Conservation (phyloP, 2,329 filamentous ascomycete species). For the Aureobasidium mangrovei region DNA sequence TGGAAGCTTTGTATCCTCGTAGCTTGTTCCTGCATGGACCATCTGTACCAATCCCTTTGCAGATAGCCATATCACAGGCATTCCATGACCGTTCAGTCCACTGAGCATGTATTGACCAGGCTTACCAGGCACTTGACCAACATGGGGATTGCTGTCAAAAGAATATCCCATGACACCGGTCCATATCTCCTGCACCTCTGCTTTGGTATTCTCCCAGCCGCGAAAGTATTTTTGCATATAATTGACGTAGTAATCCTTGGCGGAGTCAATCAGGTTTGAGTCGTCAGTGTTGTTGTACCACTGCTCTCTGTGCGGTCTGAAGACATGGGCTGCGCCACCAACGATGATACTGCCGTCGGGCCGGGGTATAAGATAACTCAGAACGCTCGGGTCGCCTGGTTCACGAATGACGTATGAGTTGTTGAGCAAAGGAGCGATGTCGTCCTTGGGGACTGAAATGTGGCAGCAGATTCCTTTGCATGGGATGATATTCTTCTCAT, state of each 20-base stretch:
- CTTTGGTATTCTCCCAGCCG: constrained; percentile 41
- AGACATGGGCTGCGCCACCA: constrained; percentile 34
- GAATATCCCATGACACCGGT: constrained; percentile 29
- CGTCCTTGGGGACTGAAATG: constrained; percentile 17
- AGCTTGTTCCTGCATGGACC: constrained; percentile 21
- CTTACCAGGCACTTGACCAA: constrained; percentile 36
- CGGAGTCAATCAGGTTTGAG: constrained; percentile 34
- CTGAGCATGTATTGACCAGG: constrained; percentile 37
- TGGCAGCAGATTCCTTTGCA: constrained; percentile 25
- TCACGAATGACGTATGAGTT: constrained; percentile 25
- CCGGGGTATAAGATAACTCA: constrained; percentile 37
- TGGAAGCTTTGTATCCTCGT: constrained; percentile 16
- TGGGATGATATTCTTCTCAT: constrained; percentile 26
- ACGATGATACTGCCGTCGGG: constrained; percentile 39
- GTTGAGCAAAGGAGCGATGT: constrained; percentile 20
- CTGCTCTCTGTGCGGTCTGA: constrained; percentile 25
- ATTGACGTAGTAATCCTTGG: constrained; percentile 37
- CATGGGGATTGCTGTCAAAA: constrained; percentile 28
- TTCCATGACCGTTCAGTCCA: constrained; percentile 46
- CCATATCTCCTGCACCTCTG: constrained; percentile 33
- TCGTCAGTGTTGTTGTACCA: constrained; percentile 44
- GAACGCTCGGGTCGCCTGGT: constrained; percentile 11
- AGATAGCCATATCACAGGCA: constrained; percentile 38
- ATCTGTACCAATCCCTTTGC: constrained; percentile 36
- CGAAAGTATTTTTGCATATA: constrained; percentile 42